Conservation (phyloP, 768 basidiomycete species). For the Podaxis sp. region DNA sequence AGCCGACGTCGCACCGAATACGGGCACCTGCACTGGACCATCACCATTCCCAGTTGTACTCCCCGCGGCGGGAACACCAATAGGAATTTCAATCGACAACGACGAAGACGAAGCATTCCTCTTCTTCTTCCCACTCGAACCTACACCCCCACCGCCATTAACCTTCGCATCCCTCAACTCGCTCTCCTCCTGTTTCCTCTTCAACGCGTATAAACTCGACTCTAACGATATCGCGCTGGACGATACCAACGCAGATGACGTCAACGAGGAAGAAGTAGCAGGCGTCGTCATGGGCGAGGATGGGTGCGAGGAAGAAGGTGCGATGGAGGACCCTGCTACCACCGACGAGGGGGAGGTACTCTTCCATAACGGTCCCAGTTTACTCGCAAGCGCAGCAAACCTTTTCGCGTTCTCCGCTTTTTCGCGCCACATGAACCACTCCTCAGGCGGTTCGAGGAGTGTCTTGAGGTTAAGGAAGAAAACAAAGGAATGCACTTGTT, state of each 20-base stretch:
- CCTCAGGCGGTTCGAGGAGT: constrained; percentile 31
- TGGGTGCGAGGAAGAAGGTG: not conserved
- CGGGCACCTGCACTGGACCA: not conserved
- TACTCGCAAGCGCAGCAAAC: constrained; percentile 1
- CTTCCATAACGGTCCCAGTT: constrained; percentile 6
- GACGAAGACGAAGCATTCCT: not conserved
- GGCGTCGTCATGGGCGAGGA: not conserved
- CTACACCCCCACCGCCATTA: not conserved
- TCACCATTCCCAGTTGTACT: not conserved
- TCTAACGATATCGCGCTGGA: not conserved
- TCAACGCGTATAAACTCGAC: not conserved
- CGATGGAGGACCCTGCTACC: too few relatives aligned
- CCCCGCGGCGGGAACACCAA: not conserved
- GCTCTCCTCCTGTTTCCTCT: constrained; percentile 5
- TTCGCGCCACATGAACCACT: constrained; percentile 21
- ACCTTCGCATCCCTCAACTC: constrained; percentile 2
- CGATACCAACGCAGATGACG: not conserved
- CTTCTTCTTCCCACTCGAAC: not conserved
- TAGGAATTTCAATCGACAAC: constrained; percentile 9
- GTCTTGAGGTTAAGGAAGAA: constrained; percentile 48
- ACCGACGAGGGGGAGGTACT: not conserved
- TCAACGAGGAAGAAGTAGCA: not conserved
- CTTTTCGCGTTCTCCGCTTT: not conserved
- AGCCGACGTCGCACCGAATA: not conserved
- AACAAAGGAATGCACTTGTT: constrained; percentile 44